These are phyloP conservation scores for Coleophoma cylindrospora DNA, from an alignment of 2,329 filamentous ascomycete genomes.

Conservation along the genomic window DNA sequence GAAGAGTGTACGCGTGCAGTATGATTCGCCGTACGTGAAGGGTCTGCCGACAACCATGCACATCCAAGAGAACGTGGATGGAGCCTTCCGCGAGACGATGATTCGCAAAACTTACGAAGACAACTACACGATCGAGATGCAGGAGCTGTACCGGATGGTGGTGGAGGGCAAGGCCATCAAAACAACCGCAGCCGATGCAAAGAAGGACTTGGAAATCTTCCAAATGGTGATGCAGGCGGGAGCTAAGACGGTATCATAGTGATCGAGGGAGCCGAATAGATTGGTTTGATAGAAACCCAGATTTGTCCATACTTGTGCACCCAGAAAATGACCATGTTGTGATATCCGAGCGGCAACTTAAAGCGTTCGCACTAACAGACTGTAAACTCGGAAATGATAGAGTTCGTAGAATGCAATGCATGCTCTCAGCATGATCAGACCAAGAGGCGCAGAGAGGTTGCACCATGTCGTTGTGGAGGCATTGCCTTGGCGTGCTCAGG, in stretches of 20 bases:
- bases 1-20: slow-evolving; percentile 49
- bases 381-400: too few species aligned
- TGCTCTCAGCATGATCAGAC: too few species aligned
- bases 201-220: slow-evolving; percentile 13
- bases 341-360: too few species aligned
- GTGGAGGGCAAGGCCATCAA: slow-evolving; percentile 22
- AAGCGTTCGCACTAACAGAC: too few species aligned
- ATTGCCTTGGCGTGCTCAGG: too few species aligned
- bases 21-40: slow-evolving; percentile 53
- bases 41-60: slow-evolving; percentile 38
- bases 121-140: slow-evolving; percentile 31
- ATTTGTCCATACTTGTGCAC: too few species aligned
- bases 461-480: too few species aligned
- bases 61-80: slow-evolving; percentile 37
- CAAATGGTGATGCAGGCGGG: slow-evolving; percentile 12
- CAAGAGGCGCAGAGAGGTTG: too few species aligned
- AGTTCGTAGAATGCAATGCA: too few species aligned
- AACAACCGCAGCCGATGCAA: slow-evolving; percentile 24
- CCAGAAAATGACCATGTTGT: neutral
- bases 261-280: too few species aligned
- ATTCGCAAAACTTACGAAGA: slow-evolving; percentile 37
- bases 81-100: slow-evolving; percentile 15
- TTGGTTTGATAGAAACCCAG: too few species aligned
- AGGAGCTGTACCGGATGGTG: slow-evolving; percentile 26
- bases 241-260: neutral